Evolutionary conservation across 805 yeast species (phyloP), one percentile per base, ranked within the genome.

Genomic region (Cyberlindnera subsufficiens): DNA sequence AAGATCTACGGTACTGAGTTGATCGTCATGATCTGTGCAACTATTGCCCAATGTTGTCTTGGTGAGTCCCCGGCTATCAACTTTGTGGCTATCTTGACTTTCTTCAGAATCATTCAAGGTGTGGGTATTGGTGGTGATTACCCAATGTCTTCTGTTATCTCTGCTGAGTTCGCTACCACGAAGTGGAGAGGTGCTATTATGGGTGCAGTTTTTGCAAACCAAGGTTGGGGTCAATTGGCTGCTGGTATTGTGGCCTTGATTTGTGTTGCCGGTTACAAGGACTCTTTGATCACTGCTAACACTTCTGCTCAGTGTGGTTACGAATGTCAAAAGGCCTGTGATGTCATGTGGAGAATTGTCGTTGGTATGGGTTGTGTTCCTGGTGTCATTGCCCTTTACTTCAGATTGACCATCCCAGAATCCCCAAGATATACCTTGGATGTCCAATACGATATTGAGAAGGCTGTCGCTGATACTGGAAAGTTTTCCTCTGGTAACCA

Each of bases 91-190:
- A 72, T 86, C 40, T 72, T 89, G 49, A 68, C 82, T 10, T 80
- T 83, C 59, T 82, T 80, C 69, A 84, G 96, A 78, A 81, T 88
- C 52, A 60, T 88, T 50, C 83, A 82, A 87, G 96, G 96, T 74
- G 82, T 89, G 56, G 96, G 96, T 79, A 89, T 88, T 56, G 96
- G 96, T 72, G 96, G 96, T 75, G 96, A 88, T 71, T 88, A 88
- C 65, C 96, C 96, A 54, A 74, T 89, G 58, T 86, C 96, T 15
- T 86, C 96, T n/a, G 83, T 88, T 64, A 88, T 88, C 52, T 83
- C 96, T 9, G 82, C 96, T 45, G 96, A 88, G 72, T 88, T 88
- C 59, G 77, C 96, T 22, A 86, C 96, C 46, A 88, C 96, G 53
- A 87, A 85, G 67, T 88, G 96, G 95, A 86, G 96, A 80, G 96